Base-by-base conservation (phyloP, 257 asterid species). In the Solanum etuberosum region DNA sequence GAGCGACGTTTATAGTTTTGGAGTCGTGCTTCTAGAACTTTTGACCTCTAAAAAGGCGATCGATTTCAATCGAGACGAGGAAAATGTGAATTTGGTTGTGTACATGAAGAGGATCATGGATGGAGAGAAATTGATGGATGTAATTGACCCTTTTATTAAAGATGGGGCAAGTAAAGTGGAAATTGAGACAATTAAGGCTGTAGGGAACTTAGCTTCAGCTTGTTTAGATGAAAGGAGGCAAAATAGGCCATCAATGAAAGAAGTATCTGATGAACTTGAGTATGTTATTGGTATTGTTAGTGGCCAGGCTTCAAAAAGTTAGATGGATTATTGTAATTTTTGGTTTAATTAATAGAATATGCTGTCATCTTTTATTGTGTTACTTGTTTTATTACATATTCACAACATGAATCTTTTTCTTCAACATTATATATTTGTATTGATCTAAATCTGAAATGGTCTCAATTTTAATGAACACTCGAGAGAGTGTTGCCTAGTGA, bases 1-100 rank as follows among this genome's bases (percentile, higher is more conserved):
- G 59, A 92, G 96, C 27, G 95, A 92, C 18, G 95, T 94, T 70
- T 94, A 94, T 77, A 94, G 96, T 85, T 94, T 91, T n/a, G 97
- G 97, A 1, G 96, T 93, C 2, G 95, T 94, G 40, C 35, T 93
- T 70, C 43, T 94, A 21, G 96, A 93, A 89, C 93, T 93, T 13
- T 38, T 92, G 74, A 94, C 94, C 1, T 92, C 93, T 1, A 88
- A 91, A 86, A 93, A 86, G 25, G 95, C 93, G 3, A 90, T 93
- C 4, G 97, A 93, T 46, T 93, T 94, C 86, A 94, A 93, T 29
- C 86, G 95, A 84, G 93, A 92, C 0, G 95, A 92, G 84, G 95
- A 93, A 82, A 80, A 86, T 87, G 94, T 93, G 81, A 94, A 94
- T 85, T 87, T 94, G 81, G 95, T 91, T n/a, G 95, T 93, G 61